These are phyloP conservation scores for Geum urbanum DNA, from an alignment of 306 rosid species.

Conservation along the genomic window DNA sequence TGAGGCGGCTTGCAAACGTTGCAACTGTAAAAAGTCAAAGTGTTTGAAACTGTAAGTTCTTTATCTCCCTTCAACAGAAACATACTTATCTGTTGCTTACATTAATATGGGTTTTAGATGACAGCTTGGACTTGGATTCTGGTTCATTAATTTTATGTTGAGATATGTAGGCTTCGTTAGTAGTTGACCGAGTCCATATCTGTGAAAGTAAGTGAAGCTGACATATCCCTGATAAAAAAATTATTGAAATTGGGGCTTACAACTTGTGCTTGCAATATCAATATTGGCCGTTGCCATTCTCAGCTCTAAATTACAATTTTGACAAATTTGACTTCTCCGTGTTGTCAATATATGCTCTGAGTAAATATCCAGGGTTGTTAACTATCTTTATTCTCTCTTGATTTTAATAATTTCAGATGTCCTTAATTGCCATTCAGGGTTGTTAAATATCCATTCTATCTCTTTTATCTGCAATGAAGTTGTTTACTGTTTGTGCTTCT, in stretches of 20 bases:
- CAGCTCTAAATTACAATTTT: not conserved
- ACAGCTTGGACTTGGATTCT: not conserved
- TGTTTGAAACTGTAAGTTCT: conserved; percentile 87
- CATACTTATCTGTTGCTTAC: not conserved
- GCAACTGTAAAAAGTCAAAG: conserved; percentile 90
- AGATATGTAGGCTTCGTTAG: not conserved
- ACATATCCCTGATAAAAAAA: too few relatives aligned
- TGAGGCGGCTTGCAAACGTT: conserved; percentile 73
- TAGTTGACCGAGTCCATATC: not conserved
- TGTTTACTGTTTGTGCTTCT: not conserved
- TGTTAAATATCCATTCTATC: not conserved
- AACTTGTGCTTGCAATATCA: not conserved
- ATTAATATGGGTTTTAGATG: not conserved
- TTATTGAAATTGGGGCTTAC: too few relatives aligned
- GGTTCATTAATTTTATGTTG: not conserved
- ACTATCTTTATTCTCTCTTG: not conserved
- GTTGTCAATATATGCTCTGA: not conserved
- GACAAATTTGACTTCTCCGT: not conserved
- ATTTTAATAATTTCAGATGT: not conserved
- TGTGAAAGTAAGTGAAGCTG: not conserved
- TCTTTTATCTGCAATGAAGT: not conserved
- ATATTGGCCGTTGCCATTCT: not conserved
- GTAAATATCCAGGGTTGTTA: not conserved
- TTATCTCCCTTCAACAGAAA: conserved; percentile 16
- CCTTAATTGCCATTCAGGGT: not conserved